Percentiles rank a stretch among this genome's conserved stretches.
These are phyloP conservation scores for Vanilla planifolia DNA, from an alignment of 106 monocot species.

Conservation along the genomic window DNA sequence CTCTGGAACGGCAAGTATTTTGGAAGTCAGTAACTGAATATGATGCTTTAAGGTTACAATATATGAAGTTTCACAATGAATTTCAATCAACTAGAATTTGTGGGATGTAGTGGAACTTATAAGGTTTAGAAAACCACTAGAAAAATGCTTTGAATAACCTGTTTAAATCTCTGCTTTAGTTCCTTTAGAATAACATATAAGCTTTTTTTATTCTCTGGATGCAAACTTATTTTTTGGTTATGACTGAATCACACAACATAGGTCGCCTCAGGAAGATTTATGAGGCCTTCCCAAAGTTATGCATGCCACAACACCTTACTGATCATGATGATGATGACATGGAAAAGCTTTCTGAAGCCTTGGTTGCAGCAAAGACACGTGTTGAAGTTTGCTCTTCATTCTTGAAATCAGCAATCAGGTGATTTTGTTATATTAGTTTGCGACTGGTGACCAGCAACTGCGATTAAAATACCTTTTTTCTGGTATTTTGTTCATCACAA, in stretches of 20 bases:
- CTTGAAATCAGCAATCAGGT: constrained; percentile 81
- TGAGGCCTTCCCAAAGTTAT: constrained; percentile 66
- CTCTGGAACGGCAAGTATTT: neutral
- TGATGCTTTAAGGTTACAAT: neutral
- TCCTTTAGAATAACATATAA: neutral
- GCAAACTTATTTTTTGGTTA: constrained; percentile 4
- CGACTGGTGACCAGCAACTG: neutral
- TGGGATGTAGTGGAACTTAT: neutral
- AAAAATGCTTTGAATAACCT: neutral
- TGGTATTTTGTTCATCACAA: neutral
- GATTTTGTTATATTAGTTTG: constrained; percentile 13
- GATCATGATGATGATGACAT: constrained; percentile 63
- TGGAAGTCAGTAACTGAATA: neutral
- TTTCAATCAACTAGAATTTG: neutral
- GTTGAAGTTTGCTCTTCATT: constrained; percentile 85
- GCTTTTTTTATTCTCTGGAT: neutral
- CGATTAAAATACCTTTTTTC: neutral
- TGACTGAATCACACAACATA: constrained; percentile 31
- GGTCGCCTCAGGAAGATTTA: constrained; percentile 71
- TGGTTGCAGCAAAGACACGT: constrained; percentile 71
- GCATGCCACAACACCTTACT: constrained; percentile 56
- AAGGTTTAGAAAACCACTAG: neutral
- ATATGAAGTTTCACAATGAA: neutral
- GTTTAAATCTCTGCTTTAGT: neutral
- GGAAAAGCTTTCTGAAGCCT: constrained; percentile 77